Evolutionary conservation across 148 eudicot genomes (phyloP), one percentile per base, ranked within the genome.

Genomic region (Limonium bicolor): DNA sequence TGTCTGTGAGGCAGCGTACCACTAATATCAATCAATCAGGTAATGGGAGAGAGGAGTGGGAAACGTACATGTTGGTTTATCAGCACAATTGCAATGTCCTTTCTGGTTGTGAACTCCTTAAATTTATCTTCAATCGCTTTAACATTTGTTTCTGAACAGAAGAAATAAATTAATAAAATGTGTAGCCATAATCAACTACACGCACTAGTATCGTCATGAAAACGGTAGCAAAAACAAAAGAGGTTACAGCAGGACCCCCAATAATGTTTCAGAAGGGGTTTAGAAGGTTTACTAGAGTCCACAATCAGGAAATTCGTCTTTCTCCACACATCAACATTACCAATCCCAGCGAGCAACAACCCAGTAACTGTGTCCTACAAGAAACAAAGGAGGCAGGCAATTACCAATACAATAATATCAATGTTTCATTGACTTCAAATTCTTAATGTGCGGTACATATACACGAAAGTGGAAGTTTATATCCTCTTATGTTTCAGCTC

Each of bases 231-330:
- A n/a, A n/a, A n/a, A n/a, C n/a, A n/a, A n/a, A n/a, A n/a, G n/a
- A n/a, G n/a, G n/a, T n/a, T n/a, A n/a, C n/a, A n/a, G n/a, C n/a
- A n/a, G n/a, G n/a, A n/a, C n/a, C n/a, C n/a, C n/a, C n/a, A n/a
- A n/a, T n/a, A n/a, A n/a, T n/a, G n/a, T n/a, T n/a, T n/a, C n/a
- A n/a, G n/a, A n/a, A n/a, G n/a, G n/a, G n/a, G n/a, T n/a, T n/a
- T n/a, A n/a, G n/a, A n/a, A n/a, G n/a, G n/a, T n/a, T n/a, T 81
- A 86, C 95, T 86, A 51, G 81, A 77, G 71, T 86, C 95, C 46
- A 86, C 95, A 53, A 86, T 77, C 41, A 86, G 82, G 63, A 77
- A 86, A 60, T 86, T 86, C 36, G 95, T 86, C 67, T 86, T 81
- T 78, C 95, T 86, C 53, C 95, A 60, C 72, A 86, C 52, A 56